Evolutionary conservation across 805 yeast species (phyloP).

Genomic region (Ogataea neopini): DNA sequence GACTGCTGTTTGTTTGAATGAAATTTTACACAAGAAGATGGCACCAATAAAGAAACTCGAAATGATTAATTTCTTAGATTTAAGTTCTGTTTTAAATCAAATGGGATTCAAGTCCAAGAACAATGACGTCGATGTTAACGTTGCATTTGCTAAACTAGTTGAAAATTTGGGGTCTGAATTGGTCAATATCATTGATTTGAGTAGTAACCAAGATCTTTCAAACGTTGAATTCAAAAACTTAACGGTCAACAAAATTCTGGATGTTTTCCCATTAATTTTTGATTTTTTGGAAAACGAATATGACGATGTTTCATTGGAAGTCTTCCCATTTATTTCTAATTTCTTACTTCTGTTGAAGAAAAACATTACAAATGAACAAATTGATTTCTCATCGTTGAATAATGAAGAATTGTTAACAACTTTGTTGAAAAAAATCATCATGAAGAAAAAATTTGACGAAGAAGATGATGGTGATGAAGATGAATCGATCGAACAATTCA

Average conservation of each 20-base stretch:
- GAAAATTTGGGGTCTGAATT: constrained; percentile 77
- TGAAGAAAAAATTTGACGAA: constrained; percentile 81
- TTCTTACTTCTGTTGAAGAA: constrained; percentile 72
- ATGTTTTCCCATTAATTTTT: constrained; percentile 71
- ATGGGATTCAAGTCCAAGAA: constrained; percentile 42
- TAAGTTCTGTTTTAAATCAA: constrained; percentile 53
- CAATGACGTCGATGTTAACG: constrained; percentile 59
- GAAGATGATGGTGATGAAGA: constrained; percentile 58
- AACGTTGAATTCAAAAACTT: constrained; percentile 42
- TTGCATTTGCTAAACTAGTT: constrained; percentile 74
- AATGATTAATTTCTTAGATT: constrained; percentile 65
- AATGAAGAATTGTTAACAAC: constrained; percentile 56
- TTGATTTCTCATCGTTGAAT: constrained; percentile 33
- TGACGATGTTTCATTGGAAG: constrained; percentile 84
- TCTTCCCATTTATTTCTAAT: constrained; percentile 76
- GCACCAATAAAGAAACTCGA: constrained; percentile 57
- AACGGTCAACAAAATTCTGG: constrained; percentile 49
- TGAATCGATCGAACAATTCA: constrained; percentile 75
- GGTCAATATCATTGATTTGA: constrained; percentile 62
- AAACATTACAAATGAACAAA: constrained; percentile 38
- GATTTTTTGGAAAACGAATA: constrained; percentile 75
- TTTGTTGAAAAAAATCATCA: constrained; percentile 65
- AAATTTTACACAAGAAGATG: constrained; percentile 60
- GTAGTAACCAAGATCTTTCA: constrained; percentile 35
- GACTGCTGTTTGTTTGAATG: constrained; percentile 57